Evolutionary conservation across 2,329 filamentous ascomycete genomes (phyloP).

Genomic region (Fusarium sp.): DNA sequence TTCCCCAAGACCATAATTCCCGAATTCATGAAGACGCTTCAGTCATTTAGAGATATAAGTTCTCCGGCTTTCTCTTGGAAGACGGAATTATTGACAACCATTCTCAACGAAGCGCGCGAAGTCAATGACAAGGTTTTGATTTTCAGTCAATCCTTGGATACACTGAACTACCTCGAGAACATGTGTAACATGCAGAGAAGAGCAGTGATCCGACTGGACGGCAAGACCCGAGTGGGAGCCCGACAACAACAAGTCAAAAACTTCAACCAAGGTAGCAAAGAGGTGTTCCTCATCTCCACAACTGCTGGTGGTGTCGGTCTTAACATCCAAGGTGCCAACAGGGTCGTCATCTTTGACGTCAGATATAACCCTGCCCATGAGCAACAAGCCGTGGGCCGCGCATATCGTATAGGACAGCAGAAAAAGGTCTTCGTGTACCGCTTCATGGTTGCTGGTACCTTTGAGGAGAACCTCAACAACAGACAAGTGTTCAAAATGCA

Average conservation of each 20-base stretch:
- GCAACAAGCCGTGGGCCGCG: slow-evolving; percentile 86
- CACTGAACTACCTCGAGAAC: slow-evolving; percentile 74
- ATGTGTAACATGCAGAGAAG: slow-evolving; percentile 63
- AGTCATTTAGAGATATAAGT: slow-evolving; percentile 53
- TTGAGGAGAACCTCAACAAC: slow-evolving; percentile 79
- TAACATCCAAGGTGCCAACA: slow-evolving; percentile 85
- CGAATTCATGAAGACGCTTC: slow-evolving; percentile 52
- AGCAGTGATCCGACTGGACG: slow-evolving; percentile 73
- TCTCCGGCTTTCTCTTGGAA: slow-evolving; percentile 73
- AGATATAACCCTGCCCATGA: slow-evolving; percentile 83
- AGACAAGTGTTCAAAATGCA: slow-evolving; percentile 85
- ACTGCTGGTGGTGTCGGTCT: slow-evolving; percentile 83
- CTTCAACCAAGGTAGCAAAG: slow-evolving; percentile 70
- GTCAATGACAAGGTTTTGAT: slow-evolving; percentile 80
- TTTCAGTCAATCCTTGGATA: slow-evolving; percentile 79
- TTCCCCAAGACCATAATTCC: slow-evolving; percentile 47
- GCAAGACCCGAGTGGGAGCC: slow-evolving; percentile 63
- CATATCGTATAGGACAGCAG: slow-evolving; percentile 85
- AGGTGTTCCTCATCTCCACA: slow-evolving; percentile 85
- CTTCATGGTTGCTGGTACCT: slow-evolving; percentile 81
- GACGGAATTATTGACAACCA: slow-evolving; percentile 71
- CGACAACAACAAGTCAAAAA: slow-evolving; percentile 73
- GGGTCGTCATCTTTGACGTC: slow-evolving; percentile 88
- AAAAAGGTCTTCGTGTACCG: slow-evolving; percentile 89
- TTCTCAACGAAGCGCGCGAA: slow-evolving; percentile 72